A percentile compares a stretch with the other conserved stretches of the same genome.
Evolutionary conservation across 192 early-diverging fungal species (phyloP).

Genomic region (Cetraspora pellucida): DNA sequence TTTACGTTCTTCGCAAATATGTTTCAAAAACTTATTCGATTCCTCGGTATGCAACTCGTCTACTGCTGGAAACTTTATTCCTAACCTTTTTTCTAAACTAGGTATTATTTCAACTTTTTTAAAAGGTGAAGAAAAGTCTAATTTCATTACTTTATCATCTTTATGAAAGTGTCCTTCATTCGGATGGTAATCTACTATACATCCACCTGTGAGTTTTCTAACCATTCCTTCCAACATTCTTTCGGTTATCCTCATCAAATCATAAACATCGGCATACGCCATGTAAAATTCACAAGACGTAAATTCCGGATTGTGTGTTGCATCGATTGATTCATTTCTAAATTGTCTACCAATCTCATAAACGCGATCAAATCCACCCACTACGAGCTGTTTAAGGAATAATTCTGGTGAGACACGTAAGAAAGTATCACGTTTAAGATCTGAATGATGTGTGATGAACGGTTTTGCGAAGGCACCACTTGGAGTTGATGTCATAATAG

Average conservation of each 20-base stretch:
- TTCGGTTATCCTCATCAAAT: conserved; percentile 97
- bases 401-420: conserved; percentile 99
- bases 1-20: conserved; percentile 92
- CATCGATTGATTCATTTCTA: conserved; percentile 97
- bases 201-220: conserved; percentile 84
- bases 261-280: conserved; percentile 98
- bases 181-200: conserved; percentile 93
- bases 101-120: conserved; percentile 89
- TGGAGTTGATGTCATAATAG: conserved; percentile 99
- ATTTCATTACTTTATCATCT: conserved; percentile 68
- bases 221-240: conserved; percentile 81
- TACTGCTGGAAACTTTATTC: conserved; percentile 88
- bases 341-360: conserved; percentile 99
- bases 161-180: conserved; percentile 56
- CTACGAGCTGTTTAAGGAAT: conserved; percentile 96
- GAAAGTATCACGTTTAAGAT: conserved; percentile 96
- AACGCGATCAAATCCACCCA: conserved; percentile 97
- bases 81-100: conserved; percentile 86
- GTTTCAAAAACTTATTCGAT: conserved; percentile 86
- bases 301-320: conserved; percentile 99
- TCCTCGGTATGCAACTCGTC: conserved; percentile 76
- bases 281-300: conserved; percentile 99
- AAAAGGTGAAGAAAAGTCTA: conserved; percentile 98
- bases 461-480: conserved; percentile 98
- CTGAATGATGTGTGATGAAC: conserved; percentile 99